These are phyloP conservation scores for Sisymbrium altissimum DNA, from an alignment of 345 rosid genomes.

Conservation along the genomic window DNA sequence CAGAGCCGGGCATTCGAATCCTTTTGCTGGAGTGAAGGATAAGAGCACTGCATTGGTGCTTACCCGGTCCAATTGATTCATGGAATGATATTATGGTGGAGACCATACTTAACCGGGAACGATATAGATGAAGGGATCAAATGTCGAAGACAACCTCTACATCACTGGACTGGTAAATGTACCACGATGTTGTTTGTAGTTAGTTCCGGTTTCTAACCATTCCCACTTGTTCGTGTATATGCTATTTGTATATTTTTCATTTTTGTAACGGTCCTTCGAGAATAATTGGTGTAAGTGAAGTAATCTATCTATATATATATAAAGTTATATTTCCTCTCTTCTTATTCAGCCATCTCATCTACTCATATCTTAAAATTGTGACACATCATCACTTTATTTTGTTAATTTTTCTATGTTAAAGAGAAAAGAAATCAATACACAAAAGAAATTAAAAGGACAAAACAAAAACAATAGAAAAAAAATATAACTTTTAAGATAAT, in stretches of 20 bases:
- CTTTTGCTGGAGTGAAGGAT: constrained; percentile 50
- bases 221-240: background rate
- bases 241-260: background rate
- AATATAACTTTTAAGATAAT: no score
- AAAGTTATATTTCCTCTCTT: no score
- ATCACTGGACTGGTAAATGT: no score
- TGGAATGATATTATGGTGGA: constrained; percentile 74
- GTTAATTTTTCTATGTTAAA: no score
- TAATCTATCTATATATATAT: no score
- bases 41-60: constrained; percentile 77
- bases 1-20: constrained; percentile 77
- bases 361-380: no score
- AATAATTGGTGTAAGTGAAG: no score
- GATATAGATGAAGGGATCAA: background rate
- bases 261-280: background rate
- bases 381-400: no score
- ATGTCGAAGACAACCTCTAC: background rate
- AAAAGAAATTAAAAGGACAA: no score
- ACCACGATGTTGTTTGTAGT: constrained; percentile 2
- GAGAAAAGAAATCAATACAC: no score
- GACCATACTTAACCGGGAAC: constrained; percentile 39
- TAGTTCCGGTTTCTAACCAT: background rate
- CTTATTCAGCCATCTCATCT: no score
- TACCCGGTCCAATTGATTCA: constrained; percentile 84
- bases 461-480: no score